These are phyloP conservation scores for Porcisia hertigi DNA, from an alignment of 208 protist genomes.

Conservation along the genomic window DNA sequence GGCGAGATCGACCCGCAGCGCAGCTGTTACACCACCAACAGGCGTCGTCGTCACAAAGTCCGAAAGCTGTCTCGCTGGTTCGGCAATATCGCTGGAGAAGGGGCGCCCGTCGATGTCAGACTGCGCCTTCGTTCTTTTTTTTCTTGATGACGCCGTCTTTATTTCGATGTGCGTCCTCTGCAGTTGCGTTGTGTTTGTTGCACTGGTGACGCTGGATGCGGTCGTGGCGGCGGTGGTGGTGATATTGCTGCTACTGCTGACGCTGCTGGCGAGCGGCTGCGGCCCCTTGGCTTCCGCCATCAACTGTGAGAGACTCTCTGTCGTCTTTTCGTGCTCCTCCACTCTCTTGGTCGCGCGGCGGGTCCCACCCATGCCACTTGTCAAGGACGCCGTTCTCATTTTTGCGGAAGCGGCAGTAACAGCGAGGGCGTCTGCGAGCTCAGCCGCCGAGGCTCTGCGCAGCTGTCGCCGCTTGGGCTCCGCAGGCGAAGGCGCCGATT, in stretches of 20 bases:
- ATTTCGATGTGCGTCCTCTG: not conserved
- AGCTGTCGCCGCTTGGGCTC: not conserved
- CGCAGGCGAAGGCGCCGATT: not conserved
- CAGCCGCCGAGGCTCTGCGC: not conserved
- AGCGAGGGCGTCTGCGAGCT: not conserved
- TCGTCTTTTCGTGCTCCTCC: not conserved
- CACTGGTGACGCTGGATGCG: not conserved
- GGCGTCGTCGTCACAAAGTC: not conserved
- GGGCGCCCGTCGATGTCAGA: not conserved
- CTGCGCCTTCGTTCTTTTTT: not conserved
- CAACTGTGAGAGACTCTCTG: not conserved
- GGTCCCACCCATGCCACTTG: not conserved
- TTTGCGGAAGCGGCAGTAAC: not conserved
- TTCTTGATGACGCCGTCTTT: not conserved
- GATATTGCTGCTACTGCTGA: not conserved
- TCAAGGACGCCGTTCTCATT: not conserved
- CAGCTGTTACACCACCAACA: not conserved
- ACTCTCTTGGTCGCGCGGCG: not conserved
- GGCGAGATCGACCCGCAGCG: slow-evolving; percentile 31
- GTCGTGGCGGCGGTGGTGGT: not conserved
- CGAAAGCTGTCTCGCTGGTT: not conserved
- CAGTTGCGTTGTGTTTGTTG: not conserved
- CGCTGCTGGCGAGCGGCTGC: not conserved
- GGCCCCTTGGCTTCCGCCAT: not conserved
- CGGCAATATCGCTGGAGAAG: not conserved